Evolutionary conservation across 192 early-diverging fungal species (phyloP).

Genomic region (Coemansia sp.): DNA sequence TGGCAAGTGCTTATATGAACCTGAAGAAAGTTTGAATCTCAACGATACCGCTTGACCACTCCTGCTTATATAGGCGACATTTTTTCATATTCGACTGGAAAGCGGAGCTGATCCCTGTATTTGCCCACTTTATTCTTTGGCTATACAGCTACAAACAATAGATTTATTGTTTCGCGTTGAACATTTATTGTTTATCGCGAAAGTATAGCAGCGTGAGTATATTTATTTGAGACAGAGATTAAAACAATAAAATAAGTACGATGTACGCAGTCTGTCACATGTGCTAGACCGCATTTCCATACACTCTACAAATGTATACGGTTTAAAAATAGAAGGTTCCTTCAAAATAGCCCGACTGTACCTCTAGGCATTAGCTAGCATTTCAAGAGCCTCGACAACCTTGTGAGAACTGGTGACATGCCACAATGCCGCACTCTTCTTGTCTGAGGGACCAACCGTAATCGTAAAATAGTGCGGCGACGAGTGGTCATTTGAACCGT

Average conservation of each 20-base stretch:
- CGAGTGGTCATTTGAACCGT: conserved; percentile 5
- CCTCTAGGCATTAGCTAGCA: conserved; percentile 22
- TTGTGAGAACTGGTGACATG: conserved; percentile 60
- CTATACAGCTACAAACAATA: background rate
- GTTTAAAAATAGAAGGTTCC: background rate
- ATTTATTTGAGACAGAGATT: no score
- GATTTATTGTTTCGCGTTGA: background rate
- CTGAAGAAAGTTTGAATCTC: background rate
- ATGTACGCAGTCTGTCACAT: no score
- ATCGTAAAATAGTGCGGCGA: conserved; percentile 62
- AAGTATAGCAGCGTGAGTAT: background rate
- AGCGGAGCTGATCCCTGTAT: no score
- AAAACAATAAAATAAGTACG: no score
- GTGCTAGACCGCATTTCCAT: no score
- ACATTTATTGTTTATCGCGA: conserved; percentile 2
- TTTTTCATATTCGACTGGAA: no score
- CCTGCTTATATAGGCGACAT: no score
- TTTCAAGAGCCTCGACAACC: conserved; percentile 19
- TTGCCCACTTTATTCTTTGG: no score
- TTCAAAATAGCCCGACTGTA: background rate
- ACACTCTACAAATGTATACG: no score
- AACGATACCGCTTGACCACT: no score
- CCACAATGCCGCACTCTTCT: conserved; percentile 86
- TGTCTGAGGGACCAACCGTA: conserved; percentile 81
- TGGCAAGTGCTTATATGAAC: no score